Conservation (phyloP, 495 filamentous ascomycete species). For the Glutinoglossum americanum region DNA sequence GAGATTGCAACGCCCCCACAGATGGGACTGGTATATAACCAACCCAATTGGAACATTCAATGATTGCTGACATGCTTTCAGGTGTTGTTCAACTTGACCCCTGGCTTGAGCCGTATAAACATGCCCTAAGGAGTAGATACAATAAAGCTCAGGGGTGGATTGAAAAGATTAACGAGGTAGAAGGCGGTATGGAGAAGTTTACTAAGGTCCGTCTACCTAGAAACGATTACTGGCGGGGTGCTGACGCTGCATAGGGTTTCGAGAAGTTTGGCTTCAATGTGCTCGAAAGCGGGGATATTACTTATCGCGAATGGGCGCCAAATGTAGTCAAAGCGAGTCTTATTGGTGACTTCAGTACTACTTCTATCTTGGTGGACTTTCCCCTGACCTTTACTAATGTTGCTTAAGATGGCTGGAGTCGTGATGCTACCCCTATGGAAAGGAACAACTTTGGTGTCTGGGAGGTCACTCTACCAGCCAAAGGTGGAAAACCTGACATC, state of each 20-base stretch:
- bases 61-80: constrained; percentile 14
- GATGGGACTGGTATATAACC: constrained; percentile 29
- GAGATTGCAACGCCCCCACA: constrained; percentile 14
- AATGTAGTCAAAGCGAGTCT: constrained; percentile 64
- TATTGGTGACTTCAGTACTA: constrained; percentile 89
- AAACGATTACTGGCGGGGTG: neutral
- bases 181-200: constrained; percentile 86
- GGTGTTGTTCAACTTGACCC: constrained; percentile 78
- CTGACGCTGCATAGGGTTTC: constrained; percentile 35
- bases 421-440: constrained; percentile 62
- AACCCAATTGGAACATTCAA: neutral
- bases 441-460: constrained; percentile 75
- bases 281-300: constrained; percentile 58
- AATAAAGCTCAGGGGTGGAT: constrained; percentile 75
- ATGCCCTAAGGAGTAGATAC: constrained; percentile 54
- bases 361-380: neutral
- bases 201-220: constrained; percentile 37
- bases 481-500: constrained; percentile 54
- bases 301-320: constrained; percentile 92
- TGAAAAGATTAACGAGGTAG: constrained; percentile 52
- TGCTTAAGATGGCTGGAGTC: constrained; percentile 62
- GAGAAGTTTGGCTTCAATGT: constrained; percentile 72
- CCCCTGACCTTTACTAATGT: neutral
- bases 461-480: constrained; percentile 57
- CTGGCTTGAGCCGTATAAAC: constrained; percentile 70